These are phyloP conservation scores for Coriaria nepalensis DNA, from an alignment of 306 rosid genomes.

Conservation along the genomic window DNA sequence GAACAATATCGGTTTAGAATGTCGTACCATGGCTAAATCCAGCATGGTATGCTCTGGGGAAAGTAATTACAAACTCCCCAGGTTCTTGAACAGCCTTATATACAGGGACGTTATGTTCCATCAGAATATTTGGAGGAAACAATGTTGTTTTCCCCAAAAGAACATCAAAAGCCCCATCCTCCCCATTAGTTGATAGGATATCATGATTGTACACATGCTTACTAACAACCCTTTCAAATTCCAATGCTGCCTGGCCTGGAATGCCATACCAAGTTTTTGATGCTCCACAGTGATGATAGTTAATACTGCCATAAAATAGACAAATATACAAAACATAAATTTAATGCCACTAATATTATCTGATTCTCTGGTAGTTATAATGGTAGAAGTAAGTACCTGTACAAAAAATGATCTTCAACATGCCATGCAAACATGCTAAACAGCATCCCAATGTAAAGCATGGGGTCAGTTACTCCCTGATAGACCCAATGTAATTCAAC, in stretches of 20 bases:
- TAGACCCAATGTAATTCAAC: constrained; percentile 14
- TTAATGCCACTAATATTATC: constrained; percentile 1
- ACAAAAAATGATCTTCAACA: constrained; percentile 90
- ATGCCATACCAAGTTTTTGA: constrained; percentile 97
- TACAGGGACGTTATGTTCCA: constrained; percentile 77
- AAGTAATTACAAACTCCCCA: constrained; percentile 83
- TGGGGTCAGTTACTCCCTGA: constrained; percentile 97
- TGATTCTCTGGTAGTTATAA: constrained; percentile 1
- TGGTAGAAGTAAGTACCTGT: constrained; percentile 40
- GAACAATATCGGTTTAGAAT: background rate
- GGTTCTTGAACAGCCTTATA: constrained; percentile 93
- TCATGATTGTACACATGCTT: constrained; percentile 76
- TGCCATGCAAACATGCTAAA: constrained; percentile 99
- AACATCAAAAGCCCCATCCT: constrained; percentile 93
- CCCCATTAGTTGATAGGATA: constrained; percentile 68
- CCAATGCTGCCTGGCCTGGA: constrained; percentile 84
- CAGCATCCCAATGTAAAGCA: constrained; percentile 95
- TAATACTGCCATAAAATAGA: constrained; percentile 49
- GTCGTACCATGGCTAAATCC: constrained; percentile 89
- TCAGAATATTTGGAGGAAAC: constrained; percentile 79
- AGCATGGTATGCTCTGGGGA: constrained; percentile 92
- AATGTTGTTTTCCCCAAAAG: constrained; percentile 84
- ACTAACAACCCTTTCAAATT: constrained; percentile 74
- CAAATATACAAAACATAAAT: constrained; percentile 13
- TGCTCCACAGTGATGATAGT: constrained; percentile 95